These are phyloP conservation scores for Oryza rufipogon DNA, from an alignment of 176 grass and related monocot species.

Conservation along the genomic window DNA sequence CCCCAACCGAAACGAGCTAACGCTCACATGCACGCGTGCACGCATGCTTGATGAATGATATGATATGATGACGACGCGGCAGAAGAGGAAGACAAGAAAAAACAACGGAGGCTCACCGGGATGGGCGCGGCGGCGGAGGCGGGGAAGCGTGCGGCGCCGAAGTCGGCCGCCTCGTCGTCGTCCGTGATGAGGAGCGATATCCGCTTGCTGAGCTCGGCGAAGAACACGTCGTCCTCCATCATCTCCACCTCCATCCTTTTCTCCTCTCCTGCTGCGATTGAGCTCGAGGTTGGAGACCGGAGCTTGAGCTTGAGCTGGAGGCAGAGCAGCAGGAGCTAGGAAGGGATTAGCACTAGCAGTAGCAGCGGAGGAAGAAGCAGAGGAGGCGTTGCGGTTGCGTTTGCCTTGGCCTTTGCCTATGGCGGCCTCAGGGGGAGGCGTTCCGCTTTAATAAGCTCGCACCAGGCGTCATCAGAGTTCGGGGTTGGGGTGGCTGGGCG, in stretches of 20 bases:
- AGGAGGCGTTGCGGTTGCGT: not conserved
- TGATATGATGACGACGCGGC: not conserved
- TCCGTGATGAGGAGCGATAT: slow-evolving; percentile 95
- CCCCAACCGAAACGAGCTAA: not conserved
- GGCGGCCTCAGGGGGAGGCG: not conserved
- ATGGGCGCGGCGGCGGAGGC: slow-evolving; percentile 32
- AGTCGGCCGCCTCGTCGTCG: slow-evolving; percentile 81
- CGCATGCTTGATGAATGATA: not conserved
- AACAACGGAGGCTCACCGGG: slow-evolving; percentile 39
- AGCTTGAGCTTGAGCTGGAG: not conserved
- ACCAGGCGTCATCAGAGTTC: not conserved
- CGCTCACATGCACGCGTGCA: not conserved
- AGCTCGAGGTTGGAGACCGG: not conserved
- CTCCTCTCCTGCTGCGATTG: not conserved
- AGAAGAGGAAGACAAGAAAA: too few relatives aligned
- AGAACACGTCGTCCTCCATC: slow-evolving; percentile 88
- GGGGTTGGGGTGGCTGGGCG: not conserved
- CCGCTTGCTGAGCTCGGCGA: slow-evolving; percentile 94
- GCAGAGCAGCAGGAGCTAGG: not conserved
- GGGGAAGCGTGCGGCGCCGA: slow-evolving; percentile 49
- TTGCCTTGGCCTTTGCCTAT: slow-evolving; percentile 2
- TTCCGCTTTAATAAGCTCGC: slow-evolving; percentile 42
- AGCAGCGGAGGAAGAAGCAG: not conserved
- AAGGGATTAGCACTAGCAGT: too few relatives aligned
- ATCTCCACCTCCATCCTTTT: slow-evolving; percentile 52